phyloP scores from a whole-genome alignment of 2,329 filamentous ascomycete genomes.

The Monascus ruber region DNA sequence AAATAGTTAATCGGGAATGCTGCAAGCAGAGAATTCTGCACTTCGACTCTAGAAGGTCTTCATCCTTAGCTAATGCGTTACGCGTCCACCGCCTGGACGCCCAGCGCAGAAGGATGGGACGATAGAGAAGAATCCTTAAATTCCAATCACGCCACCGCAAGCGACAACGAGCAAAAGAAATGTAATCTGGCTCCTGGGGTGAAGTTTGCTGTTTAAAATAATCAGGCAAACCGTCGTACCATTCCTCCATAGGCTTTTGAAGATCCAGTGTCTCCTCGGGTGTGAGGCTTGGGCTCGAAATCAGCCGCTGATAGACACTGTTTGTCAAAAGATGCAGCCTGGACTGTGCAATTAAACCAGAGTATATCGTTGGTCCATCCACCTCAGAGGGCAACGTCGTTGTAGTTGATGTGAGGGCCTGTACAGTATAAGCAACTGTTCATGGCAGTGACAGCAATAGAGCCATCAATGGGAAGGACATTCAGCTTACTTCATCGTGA shows the following conservation, averaged over 20 bases:
- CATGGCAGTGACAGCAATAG: too few species aligned
- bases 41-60: conserved; percentile 26
- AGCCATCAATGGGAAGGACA: too few species aligned
- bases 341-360: conserved; percentile 31
- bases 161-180: conserved; percentile 28
- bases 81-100: conserved; percentile 25
- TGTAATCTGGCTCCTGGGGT: conserved; percentile 22
- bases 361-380: conserved; percentile 31
- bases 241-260: conserved; percentile 32
- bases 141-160: conserved; percentile 35
- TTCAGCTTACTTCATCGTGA: conserved; percentile 20
- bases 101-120: conserved; percentile 33
- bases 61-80: conserved; percentile 14
- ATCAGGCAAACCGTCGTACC: conserved; percentile 29
- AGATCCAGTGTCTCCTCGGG: conserved; percentile 31
- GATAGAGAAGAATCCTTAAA: conserved; percentile 32
- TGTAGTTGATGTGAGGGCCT: conserved; percentile 25
- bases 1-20: conserved; percentile 30
- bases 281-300: conserved; percentile 31
- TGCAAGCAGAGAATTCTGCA: conserved; percentile 30
- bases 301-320: conserved; percentile 33
- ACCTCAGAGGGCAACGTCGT: conserved; percentile 26
- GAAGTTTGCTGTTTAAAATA: conserved; percentile 28
- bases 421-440: too few species aligned
- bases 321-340: conserved; percentile 35